phyloP scores from a whole-genome alignment of 2,329 filamentous ascomycete genomes.

The Diaporthe amygdali region DNA sequence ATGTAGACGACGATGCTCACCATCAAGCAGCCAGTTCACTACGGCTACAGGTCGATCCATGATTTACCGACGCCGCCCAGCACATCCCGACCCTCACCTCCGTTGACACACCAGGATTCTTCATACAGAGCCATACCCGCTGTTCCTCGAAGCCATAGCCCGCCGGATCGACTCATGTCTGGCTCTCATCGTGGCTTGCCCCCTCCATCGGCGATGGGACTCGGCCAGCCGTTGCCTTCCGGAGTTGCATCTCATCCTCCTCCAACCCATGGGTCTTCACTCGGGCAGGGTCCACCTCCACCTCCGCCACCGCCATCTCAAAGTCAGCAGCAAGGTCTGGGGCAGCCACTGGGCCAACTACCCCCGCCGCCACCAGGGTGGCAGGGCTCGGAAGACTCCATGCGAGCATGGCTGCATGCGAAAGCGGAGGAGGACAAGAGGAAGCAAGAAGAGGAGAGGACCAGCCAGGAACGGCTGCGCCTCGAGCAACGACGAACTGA shows the following conservation, averaged over 20 bases:
- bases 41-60: conserved; percentile 67
- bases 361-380: conserved; percentile 72
- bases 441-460: conserved; percentile 76
- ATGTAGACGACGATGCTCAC: conserved; percentile 61
- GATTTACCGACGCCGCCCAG: conserved; percentile 65
- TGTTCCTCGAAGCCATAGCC: conserved; percentile 50
- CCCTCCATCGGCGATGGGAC: conserved; percentile 68
- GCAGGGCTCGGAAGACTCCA: conserved; percentile 70
- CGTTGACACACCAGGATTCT: conserved; percentile 55
- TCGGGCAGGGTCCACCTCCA: conserved; percentile 30
- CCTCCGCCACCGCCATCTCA: conserved; percentile 32
- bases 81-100: conserved; percentile 60
- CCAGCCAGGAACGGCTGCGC: conserved; percentile 66
- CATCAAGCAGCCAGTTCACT: conserved; percentile 62
- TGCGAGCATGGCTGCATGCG: conserved; percentile 73
- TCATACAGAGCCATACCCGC: conserved; percentile 45
- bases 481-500: conserved; percentile 77
- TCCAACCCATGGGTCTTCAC: conserved; percentile 35
- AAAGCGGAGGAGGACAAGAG: conserved; percentile 77
- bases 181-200: conserved; percentile 73
- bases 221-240: conserved; percentile 54
- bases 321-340: conserved; percentile 31
- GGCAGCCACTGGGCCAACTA: conserved; percentile 50
- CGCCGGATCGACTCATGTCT: conserved; percentile 66
- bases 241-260: conserved; percentile 36